Base-by-base conservation (phyloP, 2,329 filamentous ascomycete species). In the Gnomoniopsis smithogilvyi region DNA sequence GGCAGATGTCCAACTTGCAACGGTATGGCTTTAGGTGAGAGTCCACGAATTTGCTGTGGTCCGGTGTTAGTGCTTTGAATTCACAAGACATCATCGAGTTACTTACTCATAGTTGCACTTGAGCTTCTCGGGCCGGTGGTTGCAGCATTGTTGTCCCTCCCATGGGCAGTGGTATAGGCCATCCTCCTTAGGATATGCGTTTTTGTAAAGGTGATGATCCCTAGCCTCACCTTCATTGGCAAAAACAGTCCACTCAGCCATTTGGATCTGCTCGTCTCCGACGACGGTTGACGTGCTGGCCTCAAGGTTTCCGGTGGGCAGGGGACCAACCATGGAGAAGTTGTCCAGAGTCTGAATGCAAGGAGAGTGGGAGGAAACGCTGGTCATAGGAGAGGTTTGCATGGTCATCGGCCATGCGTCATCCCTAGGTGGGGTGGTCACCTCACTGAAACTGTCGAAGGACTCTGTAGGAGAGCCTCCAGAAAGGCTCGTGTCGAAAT, bases 101-200 rank as follows among this genome's bases (percentile, higher is more conserved):
- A 78, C 91, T 84, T 88, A 96, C 93, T 97, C 93, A 72, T 97
- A 98, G 78, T 96, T 96, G 87, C 94, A 97, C 85, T 97, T 97
- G 67, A 98, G 90, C 79, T 96, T 95, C 70, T 96, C 95, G 45
- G 93, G 86, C 77, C 91, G 90, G 85, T 97, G 94, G 74, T 85
- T 90, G 84, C 94, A 98, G 69, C 72, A 79, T 34, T 76, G 59
- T 62, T 87, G 81, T 67, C 86, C 89, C 72, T 89, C 87, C 81
- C 89, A 95, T 6, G 94, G 94, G 81, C 94, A 98, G 78, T 96
- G 92, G 78, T 95, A 98, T 60, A 96, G 84, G 70, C 92, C 92
- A 74, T 96, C 91, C 36, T 80, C 73, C 45, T 82, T 74, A 11
- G 87, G 83, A 50, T 77, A 76, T 56, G 81, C 84, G 66, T 85